phyloP scores from a whole-genome alignment of 257 asterid genomes.

The Mentha longifolia region DNA sequence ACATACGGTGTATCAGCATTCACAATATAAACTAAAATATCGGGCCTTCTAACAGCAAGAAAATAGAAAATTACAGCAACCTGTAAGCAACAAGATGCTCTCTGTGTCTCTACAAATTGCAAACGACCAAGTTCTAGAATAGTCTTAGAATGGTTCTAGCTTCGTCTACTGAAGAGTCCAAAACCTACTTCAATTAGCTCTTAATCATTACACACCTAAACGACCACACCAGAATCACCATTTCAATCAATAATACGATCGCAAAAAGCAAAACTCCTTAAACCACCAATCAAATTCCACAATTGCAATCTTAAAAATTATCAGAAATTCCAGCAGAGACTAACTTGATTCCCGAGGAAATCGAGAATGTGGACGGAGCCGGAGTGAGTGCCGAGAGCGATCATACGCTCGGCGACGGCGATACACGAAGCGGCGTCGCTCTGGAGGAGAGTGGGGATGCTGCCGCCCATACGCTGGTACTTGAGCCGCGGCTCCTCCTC shows the following conservation, averaged over 20 bases:
- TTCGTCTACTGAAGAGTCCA: constrained; percentile 22
- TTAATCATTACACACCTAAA: not conserved
- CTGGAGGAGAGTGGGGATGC: constrained; percentile 81
- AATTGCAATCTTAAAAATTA: constrained; percentile 12
- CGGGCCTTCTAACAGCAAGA: not conserved
- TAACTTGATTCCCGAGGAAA: constrained; percentile 93
- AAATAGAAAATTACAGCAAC: not conserved
- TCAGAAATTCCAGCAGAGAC: constrained; percentile 20
- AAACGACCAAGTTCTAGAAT: not conserved
- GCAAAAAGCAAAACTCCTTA: constrained; percentile 11
- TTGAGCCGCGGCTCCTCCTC: constrained; percentile 95
- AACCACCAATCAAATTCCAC: constrained; percentile 13
- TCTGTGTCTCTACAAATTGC: not conserved
- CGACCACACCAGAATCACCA: constrained; percentile 11
- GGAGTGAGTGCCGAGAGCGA: constrained; percentile 88
- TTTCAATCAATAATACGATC: constrained; percentile 26
- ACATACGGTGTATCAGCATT: not conserved
- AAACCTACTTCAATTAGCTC: constrained; percentile 17
- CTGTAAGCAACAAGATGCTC: constrained; percentile 22
- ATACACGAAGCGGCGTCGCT: constrained; percentile 91
- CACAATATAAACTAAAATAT: not conserved
- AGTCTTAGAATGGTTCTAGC: not conserved
- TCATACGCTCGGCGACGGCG: constrained; percentile 93
- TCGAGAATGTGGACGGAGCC: constrained; percentile 94
- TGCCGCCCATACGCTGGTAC: constrained; percentile 99